Base-by-base conservation (phyloP, 1,284 basidiomycete species). In the Schizophyllum amplum region DNA sequence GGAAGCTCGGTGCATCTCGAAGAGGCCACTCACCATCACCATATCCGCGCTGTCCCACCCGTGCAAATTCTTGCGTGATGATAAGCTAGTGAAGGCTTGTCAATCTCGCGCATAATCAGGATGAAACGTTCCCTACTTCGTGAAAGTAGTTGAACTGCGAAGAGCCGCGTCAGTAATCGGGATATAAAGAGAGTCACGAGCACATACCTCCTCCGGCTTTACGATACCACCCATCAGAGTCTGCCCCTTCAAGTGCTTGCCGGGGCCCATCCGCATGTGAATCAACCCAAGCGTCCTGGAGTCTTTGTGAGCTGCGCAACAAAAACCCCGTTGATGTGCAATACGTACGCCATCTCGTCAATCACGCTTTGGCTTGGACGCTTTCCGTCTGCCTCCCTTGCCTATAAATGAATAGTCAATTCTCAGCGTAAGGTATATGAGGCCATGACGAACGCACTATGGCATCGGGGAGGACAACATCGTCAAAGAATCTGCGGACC, bases 241-340 rank as follows among this genome's bases (percentile, higher is more conserved):
- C 24, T 83, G 76, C 1, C 94, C 92, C 65, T 89, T 80, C 23
- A 97, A 77, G 68, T 96, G 92, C 61, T 82, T 83, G 0, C 86
- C 86, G 1, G 85, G 86, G 5, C 94, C 94, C 52, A 96, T 75
- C 26, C 93, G 84, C 93, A 96, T 95, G 23, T 89, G 87, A 58
- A 50, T 50, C 48, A 50, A 24, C 15, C 24, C 24, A 11, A 50
- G 21, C 24, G 15, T 50, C 13, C 48, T 50, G 48, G 11, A 20
- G 3, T 9, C 3, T 42, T 42, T 17, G 33, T 42, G 33, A 42
- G 33, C 33, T 50, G 22, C 11, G 24, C 2, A 50, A 20, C 22
- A 42, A 17, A 42, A 20, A 50, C 5, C 15, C 4, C 15, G 48
- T 21, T 20, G 4, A 20, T 24, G 11, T 46, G 42, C 11, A 11